A percentile compares a stretch with the other conserved stretches of the same genome.
These are phyloP conservation scores for Aspergillus campestris DNA, from an alignment of 495 filamentous ascomycete genomes.

Conservation along the genomic window DNA sequence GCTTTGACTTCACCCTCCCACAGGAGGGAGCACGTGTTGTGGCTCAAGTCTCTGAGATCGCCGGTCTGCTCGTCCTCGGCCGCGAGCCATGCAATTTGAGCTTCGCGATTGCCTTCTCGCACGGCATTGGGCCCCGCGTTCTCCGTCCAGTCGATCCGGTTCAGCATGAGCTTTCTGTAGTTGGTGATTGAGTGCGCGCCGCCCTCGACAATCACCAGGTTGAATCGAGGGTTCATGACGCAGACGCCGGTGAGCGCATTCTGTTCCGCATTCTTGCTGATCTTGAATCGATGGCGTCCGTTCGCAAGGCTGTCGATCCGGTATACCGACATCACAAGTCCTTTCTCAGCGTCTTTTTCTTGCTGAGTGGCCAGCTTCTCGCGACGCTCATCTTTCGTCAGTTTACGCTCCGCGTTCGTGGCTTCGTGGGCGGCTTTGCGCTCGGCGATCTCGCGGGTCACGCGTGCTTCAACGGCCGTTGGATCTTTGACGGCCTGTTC, in stretches of 20 bases:
- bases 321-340: constrained; percentile 77
- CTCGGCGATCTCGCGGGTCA: constrained; percentile 83
- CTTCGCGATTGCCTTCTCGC: constrained; percentile 51
- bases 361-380: constrained; percentile 81
- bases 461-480: constrained; percentile 90
- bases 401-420: constrained; percentile 77
- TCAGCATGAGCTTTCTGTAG: constrained; percentile 85
- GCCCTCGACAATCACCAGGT: constrained; percentile 84
- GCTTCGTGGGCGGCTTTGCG: constrained; percentile 67
- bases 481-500: constrained; percentile 97
- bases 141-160: constrained; percentile 92
- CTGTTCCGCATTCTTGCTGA: constrained; percentile 85
- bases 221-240: constrained; percentile 81
- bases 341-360: constrained; percentile 78
- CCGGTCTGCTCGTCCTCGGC: constrained; percentile 68
- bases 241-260: constrained; percentile 76
- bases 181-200: constrained; percentile 68
- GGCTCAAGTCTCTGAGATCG: constrained; percentile 65
- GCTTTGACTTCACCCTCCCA: constrained; percentile 82
- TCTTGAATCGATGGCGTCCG: constrained; percentile 86
- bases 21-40: constrained; percentile 70
- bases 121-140: constrained; percentile 62
- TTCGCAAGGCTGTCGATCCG: constrained; percentile 81
- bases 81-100: constrained; percentile 60
- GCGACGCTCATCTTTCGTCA: constrained; percentile 81